A percentile compares a stretch with the other conserved stretches of the same genome.
Conservation (phyloP, 345 rosid genomes). For the Heritiera fomes region DNA sequence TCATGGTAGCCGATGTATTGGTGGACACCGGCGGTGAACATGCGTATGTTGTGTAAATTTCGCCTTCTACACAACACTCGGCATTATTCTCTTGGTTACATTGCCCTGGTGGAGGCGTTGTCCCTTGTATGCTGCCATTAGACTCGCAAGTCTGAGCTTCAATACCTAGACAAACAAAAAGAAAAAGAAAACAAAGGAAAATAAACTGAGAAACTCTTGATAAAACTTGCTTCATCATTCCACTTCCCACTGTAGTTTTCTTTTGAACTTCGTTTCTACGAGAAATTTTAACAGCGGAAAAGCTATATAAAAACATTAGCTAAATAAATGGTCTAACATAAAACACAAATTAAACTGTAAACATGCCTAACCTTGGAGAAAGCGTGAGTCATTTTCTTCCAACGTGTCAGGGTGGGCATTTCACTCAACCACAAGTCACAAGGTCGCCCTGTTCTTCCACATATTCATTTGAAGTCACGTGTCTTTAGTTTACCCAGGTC, state of each 20-base stretch:
- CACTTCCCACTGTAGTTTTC: too few relatives aligned
- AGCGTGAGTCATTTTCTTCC: not conserved
- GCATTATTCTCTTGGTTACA: conserved; percentile 13
- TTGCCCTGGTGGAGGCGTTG: conserved; percentile 18
- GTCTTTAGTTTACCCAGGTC: not conserved
- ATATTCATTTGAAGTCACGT: not conserved
- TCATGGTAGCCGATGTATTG: conserved; percentile 2
- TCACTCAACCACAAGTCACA: not conserved
- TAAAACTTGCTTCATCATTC: conserved; percentile 10
- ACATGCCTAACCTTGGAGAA: not conserved
- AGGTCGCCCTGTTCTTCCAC: not conserved
- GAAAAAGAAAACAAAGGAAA: not conserved
- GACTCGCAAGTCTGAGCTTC: conserved; percentile 18
- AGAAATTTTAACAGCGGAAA: not conserved
- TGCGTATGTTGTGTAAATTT: conserved; percentile 8
- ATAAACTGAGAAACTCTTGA: not conserved
- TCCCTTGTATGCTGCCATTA: conserved; percentile 5
- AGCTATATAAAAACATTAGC: not conserved
- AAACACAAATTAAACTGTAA: not conserved
- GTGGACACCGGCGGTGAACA: conserved; percentile 17
- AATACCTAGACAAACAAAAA: not conserved
- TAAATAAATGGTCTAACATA: not conserved
- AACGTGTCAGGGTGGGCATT: not conserved
- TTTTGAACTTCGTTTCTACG: not conserved
- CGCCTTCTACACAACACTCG: conserved; percentile 17